Conservation (phyloP, 2,329 filamentous ascomycete species). For the Scleromitrula shiraiana region DNA sequence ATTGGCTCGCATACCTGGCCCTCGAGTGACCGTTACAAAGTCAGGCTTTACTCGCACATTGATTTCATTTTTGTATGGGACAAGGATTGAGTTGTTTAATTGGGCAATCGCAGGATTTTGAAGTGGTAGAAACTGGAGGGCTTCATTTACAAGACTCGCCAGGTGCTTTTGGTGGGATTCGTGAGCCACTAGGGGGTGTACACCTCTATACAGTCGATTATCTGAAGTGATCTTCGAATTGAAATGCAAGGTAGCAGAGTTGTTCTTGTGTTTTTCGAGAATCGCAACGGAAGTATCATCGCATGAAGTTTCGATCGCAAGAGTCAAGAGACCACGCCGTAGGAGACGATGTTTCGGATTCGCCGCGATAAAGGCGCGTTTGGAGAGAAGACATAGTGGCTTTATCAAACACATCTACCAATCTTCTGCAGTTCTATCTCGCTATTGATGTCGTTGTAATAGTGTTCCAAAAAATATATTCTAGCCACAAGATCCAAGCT, state of each 20-base stretch:
- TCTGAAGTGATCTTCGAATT: constrained; percentile 77
- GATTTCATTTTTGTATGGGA: constrained; percentile 16
- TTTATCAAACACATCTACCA: constrained; percentile 29
- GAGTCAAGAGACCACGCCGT: constrained; percentile 40
- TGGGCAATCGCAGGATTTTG: constrained; percentile 14
- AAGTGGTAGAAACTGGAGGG: constrained; percentile 45
- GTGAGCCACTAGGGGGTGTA: constrained; percentile 71
- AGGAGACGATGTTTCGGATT: background rate
- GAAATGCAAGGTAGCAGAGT: constrained; percentile 57
- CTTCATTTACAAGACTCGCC: constrained; percentile 57
- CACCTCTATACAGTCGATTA: constrained; percentile 64
- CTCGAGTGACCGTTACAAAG: constrained; percentile 82
- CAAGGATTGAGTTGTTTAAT: constrained; percentile 10
- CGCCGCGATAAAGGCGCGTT: constrained; percentile 11
- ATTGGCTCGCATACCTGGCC: constrained; percentile 79
- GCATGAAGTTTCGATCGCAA: constrained; percentile 80
- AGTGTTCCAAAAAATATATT: no score
- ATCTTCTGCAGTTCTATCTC: no score
- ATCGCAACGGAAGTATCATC: constrained; percentile 90
- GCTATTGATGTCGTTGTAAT: no score
- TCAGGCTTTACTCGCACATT: constrained; percentile 51
- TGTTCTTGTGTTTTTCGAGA: constrained; percentile 46
- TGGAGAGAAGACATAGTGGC: constrained; percentile 21
- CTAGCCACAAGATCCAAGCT: no score
- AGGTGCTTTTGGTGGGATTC: constrained; percentile 67